Base-by-base conservation (phyloP, 2,329 filamentous ascomycete genomes). In the Myriosclerotinia scirpicola region DNA sequence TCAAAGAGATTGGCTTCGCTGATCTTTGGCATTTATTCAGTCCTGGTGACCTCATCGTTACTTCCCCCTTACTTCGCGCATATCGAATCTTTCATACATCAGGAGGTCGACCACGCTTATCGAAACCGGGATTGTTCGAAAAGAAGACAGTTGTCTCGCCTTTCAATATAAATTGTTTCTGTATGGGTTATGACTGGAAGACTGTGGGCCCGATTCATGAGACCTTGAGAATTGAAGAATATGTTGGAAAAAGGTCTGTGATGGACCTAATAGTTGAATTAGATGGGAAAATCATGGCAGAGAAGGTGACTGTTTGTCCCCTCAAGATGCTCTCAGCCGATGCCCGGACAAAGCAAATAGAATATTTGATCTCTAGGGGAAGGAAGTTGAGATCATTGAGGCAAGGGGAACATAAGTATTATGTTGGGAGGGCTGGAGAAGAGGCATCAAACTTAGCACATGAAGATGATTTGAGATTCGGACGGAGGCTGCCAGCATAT, bases 21-120 rank as follows among this genome's bases (percentile, higher is more conserved):
- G 66, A 66, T 56, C 55, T 67, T 12, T 67, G 66, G 66, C 55
- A 66, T 30, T 30, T 67, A 1, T 67, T 67, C 11, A 62, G 38
- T 44, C 66, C 66, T 14, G 66, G 66, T 0, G 66, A 67, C 40
- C 5, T 67, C 6, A 44, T 67, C 15, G 15, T 66, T 8, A 50
- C 63, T 2, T 56, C 56, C 2, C 64, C 50, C 3, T 26, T 61
- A 20, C 5, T 6, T n/a, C 54, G 54, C 0, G 53, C 64, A 4
- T 62, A 66, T 38, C 48, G 56, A 26, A 34, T 66, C 20, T 66
- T 66, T 2, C 38, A 66, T 22, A 61, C 64, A 15, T 61, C 64
- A 14, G 56, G 22, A 7, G 55, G 55, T n/a, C 64, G 56, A 20
- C 26, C 30, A 5, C 46, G 36, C 6, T 20, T 54, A 17, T 44